These are phyloP conservation scores for Medicago arabica DNA, from an alignment of 306 rosid genomes.

Conservation along the genomic window DNA sequence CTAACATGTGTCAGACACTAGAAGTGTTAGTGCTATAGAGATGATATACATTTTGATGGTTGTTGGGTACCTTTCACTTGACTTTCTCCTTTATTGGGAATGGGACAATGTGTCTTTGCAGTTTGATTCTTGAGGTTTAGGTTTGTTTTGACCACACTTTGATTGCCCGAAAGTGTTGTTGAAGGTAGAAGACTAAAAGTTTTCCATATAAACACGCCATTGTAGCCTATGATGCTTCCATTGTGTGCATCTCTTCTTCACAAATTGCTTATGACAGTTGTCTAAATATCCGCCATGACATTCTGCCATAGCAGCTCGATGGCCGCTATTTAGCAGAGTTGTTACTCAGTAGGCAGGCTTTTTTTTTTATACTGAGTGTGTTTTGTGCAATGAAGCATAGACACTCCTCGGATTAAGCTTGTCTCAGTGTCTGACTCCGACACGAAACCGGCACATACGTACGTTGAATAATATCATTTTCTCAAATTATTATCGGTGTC, in stretches of 20 bases:
- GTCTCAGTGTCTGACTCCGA: too few species aligned
- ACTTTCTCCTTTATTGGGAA: not conserved
- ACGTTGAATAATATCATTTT: too few species aligned
- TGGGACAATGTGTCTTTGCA: not conserved
- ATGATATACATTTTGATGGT: not conserved
- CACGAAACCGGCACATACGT: too few species aligned
- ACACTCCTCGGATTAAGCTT: too few species aligned
- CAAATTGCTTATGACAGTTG: not conserved
- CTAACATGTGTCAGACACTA: too few species aligned
- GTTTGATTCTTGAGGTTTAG: conserved; percentile 9
- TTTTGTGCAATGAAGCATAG: not conserved
- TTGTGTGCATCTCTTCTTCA: not conserved
- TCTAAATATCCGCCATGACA: not conserved
- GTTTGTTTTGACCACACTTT: conserved; percentile 4
- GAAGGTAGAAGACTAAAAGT: not conserved
- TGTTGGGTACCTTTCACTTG: not conserved
- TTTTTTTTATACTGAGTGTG: not conserved
- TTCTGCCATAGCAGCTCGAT: not conserved
- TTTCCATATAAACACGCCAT: not conserved
- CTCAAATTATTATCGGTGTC: too few species aligned
- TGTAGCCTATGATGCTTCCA: not conserved
- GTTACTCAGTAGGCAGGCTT: not conserved
- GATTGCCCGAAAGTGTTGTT: not conserved
- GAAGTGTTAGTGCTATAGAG: too few species aligned
- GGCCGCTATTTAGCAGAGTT: not conserved